A percentile compares a stretch with the other conserved stretches of the same genome.
Conservation (phyloP, 1,284 basidiomycete genomes). For the Papiliotrema terrestris region DNA sequence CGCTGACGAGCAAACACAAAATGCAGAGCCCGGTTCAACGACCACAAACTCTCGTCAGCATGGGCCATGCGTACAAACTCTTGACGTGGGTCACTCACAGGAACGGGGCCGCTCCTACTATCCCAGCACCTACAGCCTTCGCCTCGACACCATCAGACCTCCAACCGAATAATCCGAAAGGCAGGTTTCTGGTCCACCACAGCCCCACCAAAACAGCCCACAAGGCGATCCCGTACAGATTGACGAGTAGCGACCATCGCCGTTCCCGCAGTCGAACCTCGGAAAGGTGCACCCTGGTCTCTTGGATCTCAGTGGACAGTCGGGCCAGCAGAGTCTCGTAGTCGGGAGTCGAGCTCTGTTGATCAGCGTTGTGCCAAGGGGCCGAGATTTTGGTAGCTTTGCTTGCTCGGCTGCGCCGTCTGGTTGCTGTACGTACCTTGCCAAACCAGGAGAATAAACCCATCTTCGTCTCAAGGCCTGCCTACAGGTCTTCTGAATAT, state of each 20-base stretch:
- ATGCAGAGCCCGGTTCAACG: conserved; percentile 75
- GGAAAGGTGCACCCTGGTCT: conserved; percentile 68
- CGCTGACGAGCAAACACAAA: conserved; percentile 83
- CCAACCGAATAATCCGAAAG: conserved; percentile 49
- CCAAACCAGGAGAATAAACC: conserved; percentile 43
- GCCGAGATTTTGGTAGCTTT: no score
- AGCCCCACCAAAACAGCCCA: conserved; percentile 77
- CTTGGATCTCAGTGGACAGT: conserved; percentile 52
- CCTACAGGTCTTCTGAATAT: neutral
- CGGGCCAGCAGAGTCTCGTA: conserved; percentile 54
- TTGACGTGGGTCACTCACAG: conserved; percentile 67
- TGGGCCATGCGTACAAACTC: no score
- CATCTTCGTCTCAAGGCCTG: conserved; percentile 17
- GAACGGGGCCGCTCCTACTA: conserved; percentile 68
- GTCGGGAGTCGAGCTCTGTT: conserved; percentile 47
- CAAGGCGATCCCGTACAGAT: conserved; percentile 71
- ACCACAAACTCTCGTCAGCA: conserved; percentile 67
- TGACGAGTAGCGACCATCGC: conserved; percentile 72
- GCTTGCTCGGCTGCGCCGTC: no score
- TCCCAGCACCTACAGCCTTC: conserved; percentile 54
- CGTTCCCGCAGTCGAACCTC: conserved; percentile 85
- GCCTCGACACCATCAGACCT: conserved; percentile 48
- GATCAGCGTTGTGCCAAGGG: neutral
- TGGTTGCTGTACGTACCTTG: conserved; percentile 20
- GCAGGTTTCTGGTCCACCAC: conserved; percentile 73